Base-by-base conservation (phyloP, 108 stramenopile species). In the Conticribra guillardii region DNA sequence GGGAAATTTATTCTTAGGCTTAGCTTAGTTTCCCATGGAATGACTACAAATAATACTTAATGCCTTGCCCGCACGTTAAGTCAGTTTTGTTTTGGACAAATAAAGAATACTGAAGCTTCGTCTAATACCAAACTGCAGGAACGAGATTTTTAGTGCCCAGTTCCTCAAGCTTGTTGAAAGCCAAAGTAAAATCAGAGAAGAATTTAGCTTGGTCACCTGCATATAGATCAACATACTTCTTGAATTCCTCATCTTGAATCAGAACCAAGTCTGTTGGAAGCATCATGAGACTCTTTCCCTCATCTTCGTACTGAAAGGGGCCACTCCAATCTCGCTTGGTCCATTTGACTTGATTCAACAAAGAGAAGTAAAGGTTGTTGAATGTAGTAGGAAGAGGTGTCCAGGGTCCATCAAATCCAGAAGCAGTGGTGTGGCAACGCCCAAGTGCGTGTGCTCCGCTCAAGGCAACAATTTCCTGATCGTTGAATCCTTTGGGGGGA, bases 391-490 rank as follows among this genome's bases (percentile, higher is more conserved):
- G 95, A 22, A 83, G 81, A 27, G 82, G 82, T 0, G 91, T 92
- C 93, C 93, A 94, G 0, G 95, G 93, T 3, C 92, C 88, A 30
- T 85, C 87, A 62, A 87, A 95, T 45, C 96, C 93, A 8, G 75
- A 76, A 9, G 85, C 84, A 27, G 86, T 84, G 8, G 77, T 74
- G 69, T 96, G 96, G 78, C 95, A 97, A 2, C 93, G 83, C 11
- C 96, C 96, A 7, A 97, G 69, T 22, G 93, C 91, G 82, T 98
- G 97, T 1, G 96, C 97, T 21, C 97, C 97, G 50, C 79, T 73
- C 45, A 98, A 80, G 3, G 78, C 84, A 17, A 98, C 97, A 80
- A 91, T 91, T 33, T 85, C 90, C 47, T 81, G 81, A 68, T 91
- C 90, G 68, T 76, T 77, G 72, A 98, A 97, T 16, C 97, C 37